Base-by-base conservation (phyloP, 2,329 filamentous ascomycete species). In the Canariomyces notabilis region DNA sequence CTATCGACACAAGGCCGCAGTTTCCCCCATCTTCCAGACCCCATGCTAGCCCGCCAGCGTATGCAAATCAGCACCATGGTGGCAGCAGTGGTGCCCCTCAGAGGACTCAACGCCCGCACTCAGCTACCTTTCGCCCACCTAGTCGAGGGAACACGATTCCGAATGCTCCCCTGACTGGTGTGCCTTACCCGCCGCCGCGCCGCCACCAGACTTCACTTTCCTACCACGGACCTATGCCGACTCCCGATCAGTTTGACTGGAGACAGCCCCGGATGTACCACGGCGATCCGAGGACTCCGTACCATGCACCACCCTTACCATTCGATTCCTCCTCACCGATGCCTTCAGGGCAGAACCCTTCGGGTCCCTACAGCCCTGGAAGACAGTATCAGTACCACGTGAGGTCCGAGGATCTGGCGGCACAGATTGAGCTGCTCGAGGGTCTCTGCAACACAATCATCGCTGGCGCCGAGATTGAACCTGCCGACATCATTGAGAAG, bases 401-500 rank as follows among this genome's bases (percentile, higher is more conserved):
- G 20, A 61, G 56, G 2, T 60, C 65, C 0, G 73, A 78, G 26
- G 72, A 79, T 37, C 51, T 80, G 12, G 61, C 65, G n/a, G 61
- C 61, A 1, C 78, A 82, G 59, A 64, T 67, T 8, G 60, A 61
- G 14, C 58, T 75, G 12, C 67, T 83, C 12, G 75, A 81, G 18
- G 57, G 57, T 1, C 63, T 82, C 2, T 74, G 73, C 49, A 51
- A 62, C 15, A 44, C 54, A 14, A 74, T 82, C 37, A 67, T 88
- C 15, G 66, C 74, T 0, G 71, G 69, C 32, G 77, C 80, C 1
- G 80, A 84, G 54, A 89, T 91, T 51, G 74, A 74, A 31, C 59
- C 65, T 1, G 64, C 68, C 1, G 87, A 93, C 55, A 77, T 85
- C 42, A 68, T 73, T 2, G 75, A 82, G 53, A 94, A 93, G 59